Evolutionary conservation across 192 early-diverging fungal genomes (phyloP), one percentile per base, ranked within the genome.

Genomic region (Entomortierella chlamydospora): DNA sequence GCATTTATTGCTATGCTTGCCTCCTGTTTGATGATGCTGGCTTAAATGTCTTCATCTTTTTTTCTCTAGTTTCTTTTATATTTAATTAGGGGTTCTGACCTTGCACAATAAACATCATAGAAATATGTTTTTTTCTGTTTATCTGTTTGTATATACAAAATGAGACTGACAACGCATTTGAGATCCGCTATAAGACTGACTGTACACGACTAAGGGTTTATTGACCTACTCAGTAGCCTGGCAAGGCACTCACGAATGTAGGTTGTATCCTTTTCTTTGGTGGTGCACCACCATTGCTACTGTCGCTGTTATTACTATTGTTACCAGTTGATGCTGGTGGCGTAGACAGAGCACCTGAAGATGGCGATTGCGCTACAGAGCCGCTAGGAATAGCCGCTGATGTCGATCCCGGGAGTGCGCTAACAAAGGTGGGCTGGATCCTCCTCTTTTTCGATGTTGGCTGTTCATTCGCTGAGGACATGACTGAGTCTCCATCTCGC

Each of bases 181-280:
- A 17, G n/a, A 42, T n/a, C n/a, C n/a, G n/a, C 13, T 7, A 37
- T 37, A 4, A 37, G 4, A 37, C 5, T 37, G 34, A 7, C 10
- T 4, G 10, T 37, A 37, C 34, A 37, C 5, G 10, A 37, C 10
- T 4, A 10, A 37, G 10, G 10, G 4, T 37, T 37, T 37, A 37
- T 10, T 37, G 8, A 47, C 2, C 45, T 2, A 47, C 12, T 59
- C 34, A 78, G 17, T 57, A 61, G 20, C 74, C 74, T 25, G 74
- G 74, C 22, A 78, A 43, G 8, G 74, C 74, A 39, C 74, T 78
- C 25, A 78, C 74, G 58, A 78, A 78, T 7, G 41, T 78, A 8
- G 74, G 74, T 39, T 69, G 67, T 39, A 78, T 78, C 45, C 74
- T 69, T 56, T 64, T 78, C 56, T 70, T 78, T 12, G 74, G 74